Conservation (phyloP, 2,329 filamentous ascomycete genomes). For the Botrytis paeoniae region DNA sequence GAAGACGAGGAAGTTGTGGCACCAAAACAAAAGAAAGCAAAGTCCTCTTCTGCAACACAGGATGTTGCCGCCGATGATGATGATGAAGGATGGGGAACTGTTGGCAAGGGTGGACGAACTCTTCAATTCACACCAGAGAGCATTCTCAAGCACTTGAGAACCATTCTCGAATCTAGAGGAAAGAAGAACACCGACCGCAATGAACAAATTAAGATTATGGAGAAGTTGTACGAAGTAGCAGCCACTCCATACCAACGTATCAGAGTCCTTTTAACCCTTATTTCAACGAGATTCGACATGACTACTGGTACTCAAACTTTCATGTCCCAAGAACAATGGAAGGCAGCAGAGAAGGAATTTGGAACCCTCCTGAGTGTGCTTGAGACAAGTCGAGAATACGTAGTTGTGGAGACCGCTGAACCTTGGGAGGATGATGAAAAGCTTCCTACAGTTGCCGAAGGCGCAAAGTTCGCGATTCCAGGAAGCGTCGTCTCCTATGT, state of each 20-base stretch:
- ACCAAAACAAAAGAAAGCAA: conserved; percentile 52
- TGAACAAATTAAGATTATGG: conserved; percentile 97
- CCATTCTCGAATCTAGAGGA: conserved; percentile 91
- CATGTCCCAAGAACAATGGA: conserved; percentile 97
- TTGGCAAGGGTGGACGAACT: conserved; percentile 84
- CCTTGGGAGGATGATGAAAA: conserved; percentile 99
- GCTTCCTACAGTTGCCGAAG: conserved; percentile 67
- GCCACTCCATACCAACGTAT: conserved; percentile 91
- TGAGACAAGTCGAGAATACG: conserved; percentile 72
- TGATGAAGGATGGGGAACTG: conserved; percentile 84
- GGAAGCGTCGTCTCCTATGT: conserved; percentile 93
- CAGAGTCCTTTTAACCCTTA: conserved; percentile 83
- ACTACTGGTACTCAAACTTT: conserved; percentile 73
- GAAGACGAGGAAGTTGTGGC: conserved; percentile 66
- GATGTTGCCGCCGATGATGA: conserved; percentile 55
- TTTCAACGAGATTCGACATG: conserved; percentile 93
- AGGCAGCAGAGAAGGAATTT: conserved; percentile 86
- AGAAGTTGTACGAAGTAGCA: conserved; percentile 88
- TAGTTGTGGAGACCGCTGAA: conserved; percentile 88
- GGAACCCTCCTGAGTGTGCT: conserved; percentile 73
- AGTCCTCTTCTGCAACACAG: conserved; percentile 49
- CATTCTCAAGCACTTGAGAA: conserved; percentile 93
- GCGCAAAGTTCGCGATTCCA: conserved; percentile 83
- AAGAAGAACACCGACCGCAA: conserved; percentile 97
- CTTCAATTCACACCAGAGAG: conserved; percentile 94